Evolutionary conservation across 306 rosid genomes (phyloP), one percentile per base, ranked within the genome.

Genomic region (Ceratonia siliqua): DNA sequence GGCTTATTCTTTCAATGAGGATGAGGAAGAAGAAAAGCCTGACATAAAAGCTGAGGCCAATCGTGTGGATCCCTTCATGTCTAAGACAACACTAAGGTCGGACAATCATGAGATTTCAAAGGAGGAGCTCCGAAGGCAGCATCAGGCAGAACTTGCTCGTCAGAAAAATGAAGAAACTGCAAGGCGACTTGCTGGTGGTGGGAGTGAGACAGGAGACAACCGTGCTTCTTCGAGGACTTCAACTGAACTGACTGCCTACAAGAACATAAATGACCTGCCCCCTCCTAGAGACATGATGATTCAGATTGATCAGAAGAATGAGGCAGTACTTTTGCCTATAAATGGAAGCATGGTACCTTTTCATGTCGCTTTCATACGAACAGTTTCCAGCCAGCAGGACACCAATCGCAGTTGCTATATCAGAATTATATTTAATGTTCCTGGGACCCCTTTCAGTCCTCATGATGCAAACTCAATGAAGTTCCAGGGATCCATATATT

Each of bases 101-200:
- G 98, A 94, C 66, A 94, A 94, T 78, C 97, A 88, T 75, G 98
- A 94, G 77, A 75, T 89, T 63, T 91, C 97, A 12, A 91, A 94
- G 82, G 97, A 91, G 86, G 98, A 94, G 49, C 94, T 87, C 24
- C 91, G 98, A 22, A 85, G 97, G 79, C 97, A 94, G 85, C 98
- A 94, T 70, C 98, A 91, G 76, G 97, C 98, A n/a, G 97, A 94
- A 57, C 96, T 94, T 77, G 98, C 98, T 45, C 93, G 94, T 63
- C 98, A 91, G 88, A 94, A 94, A 69, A 94, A 94, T 74, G 98
- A 94, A 88, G 98, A 94, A 84, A 94, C 94, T 56, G 96, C 97
- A n/a, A 84, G 97, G 73, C 78, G 98, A 50, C 97, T 94, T 76
- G 94, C 96, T 33, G 98, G 98, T 74, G 91, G 81, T 32, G 98